Percentiles rank a stretch among this genome's conserved stretches.
phyloP scores from a whole-genome alignment of 2,329 filamentous ascomycete genomes.

The Botrytis squamosa region DNA sequence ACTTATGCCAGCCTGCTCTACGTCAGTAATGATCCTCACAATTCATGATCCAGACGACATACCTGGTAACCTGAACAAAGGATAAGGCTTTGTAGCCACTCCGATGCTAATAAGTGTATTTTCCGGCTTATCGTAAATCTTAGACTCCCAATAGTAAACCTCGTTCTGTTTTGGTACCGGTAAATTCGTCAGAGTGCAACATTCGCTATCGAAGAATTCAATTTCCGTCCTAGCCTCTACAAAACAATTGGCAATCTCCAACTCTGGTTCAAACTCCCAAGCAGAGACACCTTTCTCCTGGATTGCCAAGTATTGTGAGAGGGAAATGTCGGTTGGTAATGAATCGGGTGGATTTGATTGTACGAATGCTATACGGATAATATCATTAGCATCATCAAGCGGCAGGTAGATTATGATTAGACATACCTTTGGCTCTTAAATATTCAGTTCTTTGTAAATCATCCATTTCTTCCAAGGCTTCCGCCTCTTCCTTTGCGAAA shows the following conservation, averaged over 20 bases:
- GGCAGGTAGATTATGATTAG: neutral
- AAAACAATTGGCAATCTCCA: conserved; percentile 98
- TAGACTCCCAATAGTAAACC: conserved; percentile 99
- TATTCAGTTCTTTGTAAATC: conserved; percentile 90
- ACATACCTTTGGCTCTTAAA: conserved; percentile 85
- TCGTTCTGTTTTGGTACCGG: conserved; percentile 98
- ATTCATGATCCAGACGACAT: conserved; percentile 39
- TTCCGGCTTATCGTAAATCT: conserved; percentile 97
- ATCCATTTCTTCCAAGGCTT: conserved; percentile 93
- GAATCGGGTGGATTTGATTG: conserved; percentile 94
- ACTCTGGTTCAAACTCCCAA: conserved; percentile 99
- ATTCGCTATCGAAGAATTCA: conserved; percentile 97
- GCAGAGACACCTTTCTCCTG: conserved; percentile 99
- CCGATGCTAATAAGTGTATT: conserved; percentile 83
- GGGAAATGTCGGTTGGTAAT: conserved; percentile 90
- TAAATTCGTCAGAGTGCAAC: conserved; percentile 77
- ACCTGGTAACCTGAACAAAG: conserved; percentile 91
- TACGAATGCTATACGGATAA: conserved; percentile 69
- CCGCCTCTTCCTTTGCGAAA: conserved; percentile 88
- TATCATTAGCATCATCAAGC: neutral
- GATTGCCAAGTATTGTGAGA: conserved; percentile 96
- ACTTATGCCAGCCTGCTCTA: conserved; percentile 77
- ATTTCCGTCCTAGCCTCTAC: conserved; percentile 96
- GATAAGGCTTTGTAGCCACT: conserved; percentile 95
- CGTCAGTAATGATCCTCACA: conserved; percentile 3